Evolutionary conservation across 2,329 filamentous ascomycete genomes (phyloP).

Genomic region (Venturiaceae sp.): DNA sequence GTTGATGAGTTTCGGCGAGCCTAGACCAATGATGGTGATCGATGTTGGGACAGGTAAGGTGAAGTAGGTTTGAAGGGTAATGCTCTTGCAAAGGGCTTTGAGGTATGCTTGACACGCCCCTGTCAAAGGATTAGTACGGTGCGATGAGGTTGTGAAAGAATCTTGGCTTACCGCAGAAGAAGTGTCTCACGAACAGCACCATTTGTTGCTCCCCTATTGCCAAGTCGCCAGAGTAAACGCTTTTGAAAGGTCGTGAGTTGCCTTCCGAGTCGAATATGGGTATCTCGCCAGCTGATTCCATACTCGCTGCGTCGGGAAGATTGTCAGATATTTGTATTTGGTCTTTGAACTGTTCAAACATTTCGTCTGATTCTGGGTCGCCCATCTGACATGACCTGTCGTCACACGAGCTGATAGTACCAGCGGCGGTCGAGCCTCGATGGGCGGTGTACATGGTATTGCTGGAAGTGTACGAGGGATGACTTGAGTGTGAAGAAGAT

Average conservation of each 20-base stretch:
- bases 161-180: constrained; percentile 74
- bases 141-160: too few species aligned
- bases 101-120: constrained; percentile 74
- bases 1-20: constrained; percentile 56
- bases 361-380: background rate
- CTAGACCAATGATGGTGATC: constrained; percentile 64
- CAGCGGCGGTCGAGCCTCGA: background rate
- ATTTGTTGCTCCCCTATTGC: constrained; percentile 41
- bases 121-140: constrained; percentile 22
- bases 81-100: constrained; percentile 50
- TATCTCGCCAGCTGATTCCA: constrained; percentile 10
- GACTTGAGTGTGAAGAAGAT: background rate
- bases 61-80: constrained; percentile 35
- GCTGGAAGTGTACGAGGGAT: background rate
- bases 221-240: constrained; percentile 21
- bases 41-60: constrained; percentile 47
- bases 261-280: constrained; percentile 25
- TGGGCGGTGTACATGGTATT: background rate
- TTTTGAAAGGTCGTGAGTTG: constrained; percentile 24
- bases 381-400: background rate
- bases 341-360: constrained; percentile 1
- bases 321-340: background rate
- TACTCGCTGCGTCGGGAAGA: background rate
- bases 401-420: background rate
- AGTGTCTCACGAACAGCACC: constrained; percentile 67